Evolutionary conservation across 306 rosid genomes (phyloP), one percentile per base, ranked within the genome.

Genomic region (Begonia peltatifolia): DNA sequence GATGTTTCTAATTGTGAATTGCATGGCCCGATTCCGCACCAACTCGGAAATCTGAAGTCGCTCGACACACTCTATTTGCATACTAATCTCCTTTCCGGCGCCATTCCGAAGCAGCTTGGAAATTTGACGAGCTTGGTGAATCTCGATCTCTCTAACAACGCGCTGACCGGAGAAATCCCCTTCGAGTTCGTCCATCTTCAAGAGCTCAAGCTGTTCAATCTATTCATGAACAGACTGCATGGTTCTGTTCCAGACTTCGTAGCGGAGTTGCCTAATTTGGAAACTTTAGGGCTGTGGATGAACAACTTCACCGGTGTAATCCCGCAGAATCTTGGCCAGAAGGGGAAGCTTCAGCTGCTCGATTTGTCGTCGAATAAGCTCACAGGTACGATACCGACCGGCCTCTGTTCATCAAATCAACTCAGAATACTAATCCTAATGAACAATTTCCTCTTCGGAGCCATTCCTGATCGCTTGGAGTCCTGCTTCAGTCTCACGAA

Each of bases 321-420:
- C 36, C 95, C 97, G 57, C 50, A 75, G 5, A 74, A 60, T 68
- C 89, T 89, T 30, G 97, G 97, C 23, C 72, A 68, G 68, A 89
- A 76, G 71, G 87, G 89, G n/a, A 75, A 61, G 13, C 22, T 89
- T 41, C 16, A 14, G 46, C 83, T 75, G 65, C 81, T 89, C 56
- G 97, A 89, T 62, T 70, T 89, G 50, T 89, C 97, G 41, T 73
- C 82, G 12, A 89, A 89, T 41, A 89, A 89, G 71, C 89, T 89
- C 78, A 84, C 97, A 8, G 97, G 97, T 6, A 35, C 61, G 41
- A 56, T 89, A 15, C 97, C 97, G 2, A 71, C 64, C 46, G 68
- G 72, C 61, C 74, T 89, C 1, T 89, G 97, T 68, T 52, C 61
- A 52, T 86, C 93, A n/a, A 77, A 65, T 58, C 76, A 57, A 58